A percentile compares a stretch with the other conserved stretches of the same genome.
These are phyloP conservation scores for Westerdykella aurantiaca DNA, from an alignment of 2,329 filamentous ascomycete species.

Conservation along the genomic window DNA sequence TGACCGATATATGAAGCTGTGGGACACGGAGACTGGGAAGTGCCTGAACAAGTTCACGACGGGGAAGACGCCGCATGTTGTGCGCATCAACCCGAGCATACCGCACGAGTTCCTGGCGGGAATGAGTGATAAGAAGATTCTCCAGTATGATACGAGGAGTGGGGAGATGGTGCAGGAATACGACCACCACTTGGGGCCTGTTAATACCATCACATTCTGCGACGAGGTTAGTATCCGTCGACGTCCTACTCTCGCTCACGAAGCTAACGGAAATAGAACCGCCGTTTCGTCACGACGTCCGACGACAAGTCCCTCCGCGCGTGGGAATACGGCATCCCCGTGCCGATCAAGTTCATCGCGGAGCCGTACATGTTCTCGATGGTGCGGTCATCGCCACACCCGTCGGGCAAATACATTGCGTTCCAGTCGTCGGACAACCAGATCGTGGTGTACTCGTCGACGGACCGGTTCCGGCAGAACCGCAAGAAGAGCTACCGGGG, in stretches of 20 bases:
- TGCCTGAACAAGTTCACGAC: slow-evolving; percentile 86
- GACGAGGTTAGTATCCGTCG: slow-evolving; percentile 52
- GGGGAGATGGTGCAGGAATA: slow-evolving; percentile 90
- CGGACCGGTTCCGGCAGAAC: slow-evolving; percentile 95
- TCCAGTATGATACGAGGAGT: slow-evolving; percentile 87
- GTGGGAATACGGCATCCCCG: slow-evolving; percentile 98
- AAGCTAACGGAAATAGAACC: slow-evolving; percentile 45
- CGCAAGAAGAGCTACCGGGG: slow-evolving; percentile 94
- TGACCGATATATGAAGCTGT: slow-evolving; percentile 93
- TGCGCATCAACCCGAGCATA: slow-evolving; percentile 84
- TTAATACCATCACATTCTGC: slow-evolving; percentile 96
- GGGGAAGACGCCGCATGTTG: slow-evolving; percentile 89
- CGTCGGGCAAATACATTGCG: slow-evolving; percentile 86
- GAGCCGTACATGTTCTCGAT: slow-evolving; percentile 98
- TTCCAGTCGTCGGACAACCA: slow-evolving; percentile 95
- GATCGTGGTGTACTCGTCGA: slow-evolving; percentile 89
- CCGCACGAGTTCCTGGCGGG: slow-evolving; percentile 89
- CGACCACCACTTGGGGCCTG: slow-evolving; percentile 93
- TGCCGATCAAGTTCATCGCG: slow-evolving; percentile 96
- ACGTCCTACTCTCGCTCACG: background rate
- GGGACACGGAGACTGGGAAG: slow-evolving; percentile 92
- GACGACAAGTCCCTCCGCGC: slow-evolving; percentile 94
- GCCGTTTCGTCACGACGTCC: slow-evolving; percentile 94
- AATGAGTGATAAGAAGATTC: slow-evolving; percentile 98
- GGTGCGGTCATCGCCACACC: slow-evolving; percentile 77